Evolutionary conservation across 2,329 filamentous ascomycete species (phyloP).

Genomic region (Sarocladiaceae sp.): DNA sequence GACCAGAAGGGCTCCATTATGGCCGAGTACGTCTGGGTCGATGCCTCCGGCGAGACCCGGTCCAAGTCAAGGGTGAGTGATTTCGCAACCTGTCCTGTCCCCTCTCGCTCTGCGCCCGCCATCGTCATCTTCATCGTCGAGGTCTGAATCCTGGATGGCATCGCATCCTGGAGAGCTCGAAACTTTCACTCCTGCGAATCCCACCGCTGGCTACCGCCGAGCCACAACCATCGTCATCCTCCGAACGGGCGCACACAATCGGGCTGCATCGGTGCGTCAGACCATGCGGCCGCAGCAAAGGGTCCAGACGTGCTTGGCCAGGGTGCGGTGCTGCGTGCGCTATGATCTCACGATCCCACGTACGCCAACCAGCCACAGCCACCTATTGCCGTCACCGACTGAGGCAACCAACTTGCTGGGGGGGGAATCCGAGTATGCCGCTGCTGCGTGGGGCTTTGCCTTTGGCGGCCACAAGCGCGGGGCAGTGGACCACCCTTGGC

Average conservation of each 20-base stretch:
- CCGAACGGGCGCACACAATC: slow-evolving; percentile 2
- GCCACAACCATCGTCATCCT: slow-evolving; percentile 7
- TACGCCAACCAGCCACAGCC: too few relatives aligned
- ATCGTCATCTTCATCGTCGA: slow-evolving; percentile 2
- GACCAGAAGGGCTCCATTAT: slow-evolving; percentile 85
- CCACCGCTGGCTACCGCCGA: slow-evolving; percentile 1
- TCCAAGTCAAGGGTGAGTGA: slow-evolving; percentile 93
- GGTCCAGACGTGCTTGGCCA: too few relatives aligned
- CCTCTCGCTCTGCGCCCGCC: background rate
- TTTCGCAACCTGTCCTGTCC: background rate
- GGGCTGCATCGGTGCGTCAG: background rate
- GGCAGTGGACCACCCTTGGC: background rate
- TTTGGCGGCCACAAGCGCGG: background rate
- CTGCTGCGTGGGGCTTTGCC: background rate
- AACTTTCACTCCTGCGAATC: background rate
- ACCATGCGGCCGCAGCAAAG: background rate
- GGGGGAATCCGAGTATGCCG: too few relatives aligned
- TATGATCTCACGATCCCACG: too few relatives aligned
- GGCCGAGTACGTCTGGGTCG: slow-evolving; percentile 97
- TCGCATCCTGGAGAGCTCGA: background rate
- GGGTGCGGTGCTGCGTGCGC: too few relatives aligned
- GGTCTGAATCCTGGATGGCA: background rate
- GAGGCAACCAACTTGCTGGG: too few relatives aligned
- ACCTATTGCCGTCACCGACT: too few relatives aligned
- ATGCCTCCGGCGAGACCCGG: slow-evolving; percentile 72